These are phyloP conservation scores for Parachaetomium inaequale DNA, from an alignment of 495 filamentous ascomycete species.

Conservation along the genomic window DNA sequence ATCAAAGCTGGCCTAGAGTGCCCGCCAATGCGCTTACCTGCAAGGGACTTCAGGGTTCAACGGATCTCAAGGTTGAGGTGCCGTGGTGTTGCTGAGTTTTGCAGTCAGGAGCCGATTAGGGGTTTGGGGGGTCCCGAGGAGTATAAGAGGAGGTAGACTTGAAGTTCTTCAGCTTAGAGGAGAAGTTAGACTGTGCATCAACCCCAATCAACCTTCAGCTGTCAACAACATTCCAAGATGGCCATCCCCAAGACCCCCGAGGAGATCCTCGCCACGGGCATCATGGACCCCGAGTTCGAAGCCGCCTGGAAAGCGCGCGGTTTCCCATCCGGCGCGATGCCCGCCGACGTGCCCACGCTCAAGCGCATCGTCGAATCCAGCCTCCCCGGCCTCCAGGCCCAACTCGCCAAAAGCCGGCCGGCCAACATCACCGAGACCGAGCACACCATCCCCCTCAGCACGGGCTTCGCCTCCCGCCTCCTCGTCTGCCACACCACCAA, in stretches of 20 bases:
- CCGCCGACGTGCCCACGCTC: background rate
- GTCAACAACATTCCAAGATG: too few species aligned
- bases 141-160: too few species aligned
- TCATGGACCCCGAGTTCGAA: constrained; percentile 42
- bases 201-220: too few species aligned
- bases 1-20: too few species aligned
- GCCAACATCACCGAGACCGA: constrained; percentile 3
- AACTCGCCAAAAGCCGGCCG: background rate
- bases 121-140: too few species aligned
- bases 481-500: constrained; percentile 27
- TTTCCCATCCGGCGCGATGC: background rate
- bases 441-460: constrained; percentile 52
- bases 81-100: too few species aligned
- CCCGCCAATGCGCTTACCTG: too few species aligned
- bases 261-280: constrained; percentile 5
- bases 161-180: too few species aligned
- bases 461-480: constrained; percentile 29
- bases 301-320: constrained; percentile 7
- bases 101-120: too few species aligned
- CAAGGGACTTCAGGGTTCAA: too few species aligned
- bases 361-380: constrained; percentile 13
- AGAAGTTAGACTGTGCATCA: too few species aligned
- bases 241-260: background rate
- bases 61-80: too few species aligned
- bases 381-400: background rate